These are phyloP conservation scores for Lyophyllum semitale DNA, from an alignment of 768 basidiomycete genomes.

Conservation along the genomic window DNA sequence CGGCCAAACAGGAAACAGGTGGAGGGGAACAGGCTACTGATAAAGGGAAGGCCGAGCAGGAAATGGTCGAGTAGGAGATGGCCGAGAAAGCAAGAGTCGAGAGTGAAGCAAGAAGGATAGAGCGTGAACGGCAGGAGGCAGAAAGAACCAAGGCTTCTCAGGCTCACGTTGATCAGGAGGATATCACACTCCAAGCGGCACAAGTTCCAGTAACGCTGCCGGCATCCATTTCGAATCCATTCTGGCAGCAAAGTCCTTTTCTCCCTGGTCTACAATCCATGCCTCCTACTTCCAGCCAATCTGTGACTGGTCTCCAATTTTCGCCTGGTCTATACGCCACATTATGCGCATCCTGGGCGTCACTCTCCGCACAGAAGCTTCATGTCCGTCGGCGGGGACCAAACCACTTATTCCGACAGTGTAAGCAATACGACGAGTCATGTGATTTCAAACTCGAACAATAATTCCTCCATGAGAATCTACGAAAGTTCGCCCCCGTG, in stretches of 20 bases:
- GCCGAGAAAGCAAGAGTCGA: not conserved
- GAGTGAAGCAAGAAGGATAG: not conserved
- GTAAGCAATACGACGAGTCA: not conserved
- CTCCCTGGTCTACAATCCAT: not conserved
- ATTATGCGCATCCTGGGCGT: not conserved
- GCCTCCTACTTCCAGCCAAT: no score
- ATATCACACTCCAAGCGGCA: not conserved
- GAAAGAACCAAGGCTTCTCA: not conserved
- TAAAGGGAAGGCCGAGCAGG: not conserved
- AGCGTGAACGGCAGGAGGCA: not conserved
- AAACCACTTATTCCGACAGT: not conserved
- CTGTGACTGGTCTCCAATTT: not conserved
- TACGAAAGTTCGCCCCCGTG: not conserved
- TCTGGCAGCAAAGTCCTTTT: not conserved
- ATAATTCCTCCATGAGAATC: not conserved
- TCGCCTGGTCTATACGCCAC: not conserved
- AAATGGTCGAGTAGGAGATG: not conserved
- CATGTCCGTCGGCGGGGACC: not conserved
- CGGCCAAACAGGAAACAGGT: no score
- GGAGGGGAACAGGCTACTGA: no score
- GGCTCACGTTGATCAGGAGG: not conserved
- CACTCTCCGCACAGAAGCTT: not conserved
- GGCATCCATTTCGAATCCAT: not conserved
- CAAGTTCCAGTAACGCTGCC: not conserved
- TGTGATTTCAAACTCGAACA: not conserved